Evolutionary conservation across 306 rosid species (phyloP).

Genomic region (Albizia julibrissin): DNA sequence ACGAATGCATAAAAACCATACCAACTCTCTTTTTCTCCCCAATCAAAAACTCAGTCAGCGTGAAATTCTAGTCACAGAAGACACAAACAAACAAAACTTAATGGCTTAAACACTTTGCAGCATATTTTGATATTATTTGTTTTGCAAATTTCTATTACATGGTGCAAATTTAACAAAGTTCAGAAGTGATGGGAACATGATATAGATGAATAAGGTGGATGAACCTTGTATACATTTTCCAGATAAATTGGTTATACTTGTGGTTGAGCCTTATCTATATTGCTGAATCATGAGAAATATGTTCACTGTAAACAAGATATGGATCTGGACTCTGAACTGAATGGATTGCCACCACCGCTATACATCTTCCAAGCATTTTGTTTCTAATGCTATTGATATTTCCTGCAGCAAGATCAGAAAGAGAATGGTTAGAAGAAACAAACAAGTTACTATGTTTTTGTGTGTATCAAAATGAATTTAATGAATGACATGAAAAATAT

Average conservation of each 20-base stretch:
- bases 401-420: constrained; percentile 50
- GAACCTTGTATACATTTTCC: not conserved
- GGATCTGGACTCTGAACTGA: not conserved
- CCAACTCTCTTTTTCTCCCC: not conserved
- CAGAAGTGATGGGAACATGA: not conserved
- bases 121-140: not conserved
- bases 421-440: constrained; percentile 20
- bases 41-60: not conserved
- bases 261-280: constrained; percentile 26
- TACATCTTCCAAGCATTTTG: constrained; percentile 38
- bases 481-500: not conserved
- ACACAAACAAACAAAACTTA: not conserved
- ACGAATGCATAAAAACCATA: not conserved
- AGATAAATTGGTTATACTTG: constrained; percentile 4
- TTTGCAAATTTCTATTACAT: not conserved
- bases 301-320: not conserved
- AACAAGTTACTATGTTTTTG: not conserved
- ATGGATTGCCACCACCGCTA: constrained; percentile 28
- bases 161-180: not conserved
- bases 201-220: not conserved
- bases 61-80: not conserved
- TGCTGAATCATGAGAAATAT: not conserved
- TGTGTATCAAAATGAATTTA: not conserved
- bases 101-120: not conserved
- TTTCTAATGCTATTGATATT: constrained; percentile 64